These are phyloP conservation scores for Ustilaginoidea virens DNA, from an alignment of 2,329 filamentous ascomycete species.

Conservation along the genomic window DNA sequence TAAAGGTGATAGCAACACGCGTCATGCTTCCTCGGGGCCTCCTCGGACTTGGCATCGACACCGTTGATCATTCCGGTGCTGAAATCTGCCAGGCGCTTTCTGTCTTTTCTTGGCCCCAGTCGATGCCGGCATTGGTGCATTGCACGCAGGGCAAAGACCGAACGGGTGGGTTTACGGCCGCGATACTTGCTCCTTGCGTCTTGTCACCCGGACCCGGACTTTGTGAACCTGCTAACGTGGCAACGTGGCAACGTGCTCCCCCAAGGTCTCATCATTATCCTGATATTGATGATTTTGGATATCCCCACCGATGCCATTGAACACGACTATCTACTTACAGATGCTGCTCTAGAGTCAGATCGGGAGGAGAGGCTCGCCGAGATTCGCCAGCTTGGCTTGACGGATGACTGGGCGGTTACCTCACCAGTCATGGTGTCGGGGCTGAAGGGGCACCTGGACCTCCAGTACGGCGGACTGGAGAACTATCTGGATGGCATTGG, in stretches of 20 bases:
- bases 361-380: conserved; percentile 49
- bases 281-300: conserved; percentile 49
- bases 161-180: conserved; percentile 13
- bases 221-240: no score
- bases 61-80: conserved; percentile 48
- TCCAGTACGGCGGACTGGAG: conserved; percentile 49
- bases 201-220: neutral
- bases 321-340: conserved; percentile 57
- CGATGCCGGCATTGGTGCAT: conserved; percentile 56
- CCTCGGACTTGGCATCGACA: conserved; percentile 52
- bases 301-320: conserved; percentile 45
- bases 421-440: conserved; percentile 45
- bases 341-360: conserved; percentile 42
- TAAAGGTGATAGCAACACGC: conserved; percentile 51
- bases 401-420: conserved; percentile 57
- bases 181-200: neutral
- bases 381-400: conserved; percentile 54
- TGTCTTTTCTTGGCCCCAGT: conserved; percentile 15
- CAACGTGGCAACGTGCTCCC: no score
- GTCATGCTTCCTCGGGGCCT: conserved; percentile 62
- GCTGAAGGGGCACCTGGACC: conserved; percentile 40
- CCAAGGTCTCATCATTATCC: conserved; percentile 50
- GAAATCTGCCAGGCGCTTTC: conserved; percentile 35
- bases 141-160: conserved; percentile 87
- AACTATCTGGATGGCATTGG: conserved; percentile 49